phyloP scores from a whole-genome alignment of 179 eudicot species.

The Monotropa hypopitys region DNA sequence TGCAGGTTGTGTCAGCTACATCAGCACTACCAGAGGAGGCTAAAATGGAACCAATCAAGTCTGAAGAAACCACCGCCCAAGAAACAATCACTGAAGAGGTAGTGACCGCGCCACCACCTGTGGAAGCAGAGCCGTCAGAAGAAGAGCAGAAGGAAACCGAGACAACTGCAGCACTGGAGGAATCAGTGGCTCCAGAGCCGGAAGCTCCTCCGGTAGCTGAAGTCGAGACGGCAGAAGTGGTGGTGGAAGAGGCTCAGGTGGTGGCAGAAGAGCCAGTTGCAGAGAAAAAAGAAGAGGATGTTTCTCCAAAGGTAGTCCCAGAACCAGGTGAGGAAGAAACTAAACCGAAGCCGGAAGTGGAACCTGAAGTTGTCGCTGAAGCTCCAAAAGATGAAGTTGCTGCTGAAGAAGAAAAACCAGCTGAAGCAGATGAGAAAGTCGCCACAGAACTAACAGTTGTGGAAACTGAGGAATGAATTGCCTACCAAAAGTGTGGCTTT shows the following conservation, averaged over 20 bases:
- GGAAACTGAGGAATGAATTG: constrained; percentile 7
- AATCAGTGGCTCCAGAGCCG: neutral
- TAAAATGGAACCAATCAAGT: constrained; percentile 12
- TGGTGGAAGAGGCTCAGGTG: constrained; percentile 8
- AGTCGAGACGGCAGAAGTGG: neutral
- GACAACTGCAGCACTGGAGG: constrained; percentile 2
- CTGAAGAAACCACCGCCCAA: neutral
- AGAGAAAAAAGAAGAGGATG: constrained; percentile 15
- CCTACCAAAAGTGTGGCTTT: neutral
- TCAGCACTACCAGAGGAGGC: constrained; percentile 23
- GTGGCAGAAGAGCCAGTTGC: constrained; percentile 6
- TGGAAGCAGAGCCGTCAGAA: neutral
- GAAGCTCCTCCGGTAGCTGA: neutral
- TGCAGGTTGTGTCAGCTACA: constrained; percentile 37
- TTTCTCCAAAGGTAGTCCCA: constrained; percentile 24
- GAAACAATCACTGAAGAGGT: neutral
- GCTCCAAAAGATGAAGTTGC: constrained; percentile 9
- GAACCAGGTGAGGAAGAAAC: constrained; percentile 21
- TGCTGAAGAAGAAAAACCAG: constrained; percentile 12
- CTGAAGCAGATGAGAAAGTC: constrained; percentile 6
- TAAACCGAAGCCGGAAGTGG: neutral
- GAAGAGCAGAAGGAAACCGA: constrained; percentile 1
- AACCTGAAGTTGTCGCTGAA: constrained; percentile 4
- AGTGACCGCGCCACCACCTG: neutral
- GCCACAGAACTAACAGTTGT: constrained; percentile 4